Evolutionary conservation across 208 protist genomes (phyloP), one percentile per base, ranked within the genome.

Genomic region (Trypanosoma caninum): DNA sequence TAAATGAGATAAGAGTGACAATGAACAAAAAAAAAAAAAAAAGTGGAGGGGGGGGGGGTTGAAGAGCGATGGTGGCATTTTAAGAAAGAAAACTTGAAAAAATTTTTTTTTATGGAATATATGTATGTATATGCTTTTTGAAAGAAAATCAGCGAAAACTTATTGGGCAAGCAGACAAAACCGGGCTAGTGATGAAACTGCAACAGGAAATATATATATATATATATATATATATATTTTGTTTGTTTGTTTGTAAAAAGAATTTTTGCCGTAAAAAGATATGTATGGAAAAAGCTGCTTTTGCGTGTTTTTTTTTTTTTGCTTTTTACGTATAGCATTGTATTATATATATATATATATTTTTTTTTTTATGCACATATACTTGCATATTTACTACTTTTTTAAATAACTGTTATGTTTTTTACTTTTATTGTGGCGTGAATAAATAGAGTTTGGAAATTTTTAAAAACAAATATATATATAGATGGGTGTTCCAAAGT

Each of bases 401-500:
- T 1, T 50, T 30, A 9, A 31, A 9, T 27, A 11, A 16, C 3
- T 9, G 22, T 11, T 22, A 14, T 22, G 7, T 8, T 5, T 31
- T 23, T 23, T 30, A 16, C 7, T 50, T 50, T 50, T 16, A 1
- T 38, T 38, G n/a, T n/a, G n/a, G n/a, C n/a, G 41, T 3, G 14
- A 20, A 20, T 46, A 20, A 20, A 16, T 46, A 25, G 18, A 2
- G 41, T 46, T 46, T 3, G 16, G 34, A 4, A 23, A 7, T 13
- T n/a, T 4, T n/a, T 22, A n/a, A n/a, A n/a, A n/a, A n/a, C n/a
- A n/a, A n/a, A n/a, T n/a, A n/a, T n/a, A n/a, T n/a, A n/a, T n/a
- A n/a, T n/a, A 9, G 18, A 80, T 94, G 88, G 88, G 88, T 18
- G 81, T 94, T 16, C 88, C 88, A 10, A 80, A 80, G 70, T 92